Evolutionary conservation across 495 filamentous ascomycete genomes (phyloP).

Genomic region (Podospora conica): DNA sequence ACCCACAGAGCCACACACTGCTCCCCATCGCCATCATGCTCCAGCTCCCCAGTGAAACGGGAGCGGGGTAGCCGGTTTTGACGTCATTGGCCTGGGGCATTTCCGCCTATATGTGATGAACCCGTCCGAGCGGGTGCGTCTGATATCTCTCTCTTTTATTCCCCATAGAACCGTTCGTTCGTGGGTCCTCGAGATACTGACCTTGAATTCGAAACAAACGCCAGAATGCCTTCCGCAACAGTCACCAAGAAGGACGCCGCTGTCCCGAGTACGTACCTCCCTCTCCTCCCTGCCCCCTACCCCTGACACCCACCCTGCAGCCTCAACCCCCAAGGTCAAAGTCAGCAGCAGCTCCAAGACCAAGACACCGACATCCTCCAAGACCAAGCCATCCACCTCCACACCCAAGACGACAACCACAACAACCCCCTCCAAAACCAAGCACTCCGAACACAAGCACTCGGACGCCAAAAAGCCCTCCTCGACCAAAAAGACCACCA

Average conservation of each 20-base stretch:
- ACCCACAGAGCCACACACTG: background rate
- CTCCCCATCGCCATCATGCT: background rate
- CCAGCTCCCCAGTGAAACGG: background rate
- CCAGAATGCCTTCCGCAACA: background rate
- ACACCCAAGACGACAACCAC: background rate
- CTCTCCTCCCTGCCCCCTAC: no score
- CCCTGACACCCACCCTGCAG: background rate
- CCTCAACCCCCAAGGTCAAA: conserved; percentile 4
- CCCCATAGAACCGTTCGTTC: background rate
- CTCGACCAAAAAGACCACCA: background rate
- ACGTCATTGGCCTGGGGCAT: background rate
- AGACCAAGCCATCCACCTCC: conserved; percentile 1
- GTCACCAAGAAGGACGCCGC: background rate
- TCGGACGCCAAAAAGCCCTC: conserved; percentile 3
- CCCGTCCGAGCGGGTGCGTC: background rate
- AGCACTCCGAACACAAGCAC: conserved; percentile 1
- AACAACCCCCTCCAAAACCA: conserved; percentile 2
- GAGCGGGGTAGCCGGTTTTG: background rate
- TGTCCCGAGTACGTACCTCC: background rate
- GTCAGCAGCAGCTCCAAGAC: conserved; percentile 3
- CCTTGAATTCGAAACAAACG: no score
- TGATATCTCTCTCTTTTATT: background rate
- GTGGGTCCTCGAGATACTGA: no score
- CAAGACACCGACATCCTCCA: conserved; percentile 6
- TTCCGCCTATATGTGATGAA: background rate